A percentile compares a stretch with the other conserved stretches of the same genome.
phyloP scores from a whole-genome alignment of 169 alveolate genomes.

The Cryptosporidium sp. region DNA sequence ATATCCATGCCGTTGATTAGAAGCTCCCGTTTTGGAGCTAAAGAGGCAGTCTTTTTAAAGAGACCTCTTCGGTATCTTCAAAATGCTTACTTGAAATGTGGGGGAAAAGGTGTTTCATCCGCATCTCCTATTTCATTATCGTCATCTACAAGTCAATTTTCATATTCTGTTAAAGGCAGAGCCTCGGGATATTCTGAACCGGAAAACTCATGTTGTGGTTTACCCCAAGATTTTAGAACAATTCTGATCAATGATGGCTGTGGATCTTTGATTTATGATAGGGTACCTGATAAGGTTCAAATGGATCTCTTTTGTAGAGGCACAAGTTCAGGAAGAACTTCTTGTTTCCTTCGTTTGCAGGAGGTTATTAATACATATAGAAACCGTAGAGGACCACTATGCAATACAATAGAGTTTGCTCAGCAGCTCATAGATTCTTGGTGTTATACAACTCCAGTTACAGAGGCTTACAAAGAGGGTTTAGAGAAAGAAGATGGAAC shows the following conservation, averaged over 20 bases:
- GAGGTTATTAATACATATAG: conserved; percentile 64
- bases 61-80: conserved; percentile 42
- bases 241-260: conserved; percentile 29
- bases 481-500: background rate
- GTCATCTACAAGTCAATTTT: background rate
- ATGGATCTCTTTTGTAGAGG: conserved; percentile 64
- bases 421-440: conserved; percentile 79
- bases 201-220: conserved; percentile 9
- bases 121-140: background rate
- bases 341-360: conserved; percentile 77
- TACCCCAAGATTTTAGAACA: conserved; percentile 37
- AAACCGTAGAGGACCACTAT: conserved; percentile 75
- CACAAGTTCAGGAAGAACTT: background rate
- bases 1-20: conserved; percentile 42
- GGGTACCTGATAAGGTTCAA: conserved; percentile 26
- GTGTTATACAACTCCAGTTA: conserved; percentile 75
- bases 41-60: conserved; percentile 39
- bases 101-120: background rate
- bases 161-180: background rate
- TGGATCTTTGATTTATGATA: conserved; percentile 56
- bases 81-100: conserved; percentile 38
- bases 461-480: background rate
- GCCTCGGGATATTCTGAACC: background rate
- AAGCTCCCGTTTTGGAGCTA: conserved; percentile 32
- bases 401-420: conserved; percentile 74